Conservation (phyloP, 169 alveolate species). For the Besnoitia besnoiti region DNA sequence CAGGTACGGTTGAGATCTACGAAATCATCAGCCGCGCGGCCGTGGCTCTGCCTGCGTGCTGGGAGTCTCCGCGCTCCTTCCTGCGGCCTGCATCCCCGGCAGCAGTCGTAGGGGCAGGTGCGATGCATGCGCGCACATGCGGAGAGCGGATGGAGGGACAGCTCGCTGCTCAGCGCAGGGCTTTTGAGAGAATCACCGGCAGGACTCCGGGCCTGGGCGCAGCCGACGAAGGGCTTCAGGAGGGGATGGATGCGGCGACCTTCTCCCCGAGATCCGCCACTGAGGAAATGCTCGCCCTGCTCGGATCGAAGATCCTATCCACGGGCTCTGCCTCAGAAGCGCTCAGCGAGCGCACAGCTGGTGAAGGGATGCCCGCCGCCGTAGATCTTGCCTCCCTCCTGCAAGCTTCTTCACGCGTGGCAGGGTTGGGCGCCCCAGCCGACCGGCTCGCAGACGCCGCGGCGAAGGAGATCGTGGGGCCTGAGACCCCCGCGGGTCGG, state of each 20-base stretch:
- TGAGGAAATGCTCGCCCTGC: background rate
- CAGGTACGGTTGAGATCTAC: background rate
- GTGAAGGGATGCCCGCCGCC: background rate
- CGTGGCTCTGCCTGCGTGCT: background rate
- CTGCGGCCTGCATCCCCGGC: too few species aligned
- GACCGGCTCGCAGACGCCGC: background rate
- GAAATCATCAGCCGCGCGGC: background rate
- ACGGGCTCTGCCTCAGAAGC: background rate
- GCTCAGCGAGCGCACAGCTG: background rate
- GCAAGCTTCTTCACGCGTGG: background rate
- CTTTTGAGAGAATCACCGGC: background rate
- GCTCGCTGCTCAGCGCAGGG: background rate
- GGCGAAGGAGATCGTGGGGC: too few species aligned
- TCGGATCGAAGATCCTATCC: background rate
- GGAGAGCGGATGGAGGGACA: background rate
- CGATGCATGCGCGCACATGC: background rate
- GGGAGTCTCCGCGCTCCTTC: background rate
- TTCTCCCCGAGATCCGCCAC: background rate
- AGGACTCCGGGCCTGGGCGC: too few species aligned
- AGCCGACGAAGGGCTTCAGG: too few species aligned
- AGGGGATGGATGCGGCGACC: background rate
- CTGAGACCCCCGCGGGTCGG: too few species aligned
- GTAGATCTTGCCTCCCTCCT: background rate
- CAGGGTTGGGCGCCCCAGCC: background rate
- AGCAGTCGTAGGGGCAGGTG: background rate